Conservation (phyloP, 345 rosid genomes). For the Excoecaria agallocha region DNA sequence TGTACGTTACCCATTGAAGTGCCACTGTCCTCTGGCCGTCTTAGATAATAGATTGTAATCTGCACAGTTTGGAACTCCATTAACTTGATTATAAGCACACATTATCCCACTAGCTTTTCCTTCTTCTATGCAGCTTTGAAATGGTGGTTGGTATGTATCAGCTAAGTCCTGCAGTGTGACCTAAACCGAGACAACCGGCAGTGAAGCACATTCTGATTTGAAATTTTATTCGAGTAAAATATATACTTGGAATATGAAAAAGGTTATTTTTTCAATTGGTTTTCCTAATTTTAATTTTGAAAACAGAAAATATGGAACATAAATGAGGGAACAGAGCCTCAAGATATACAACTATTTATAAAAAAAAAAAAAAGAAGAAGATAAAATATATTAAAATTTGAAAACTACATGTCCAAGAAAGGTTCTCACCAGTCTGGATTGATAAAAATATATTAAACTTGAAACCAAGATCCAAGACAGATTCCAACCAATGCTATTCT, state of each 20-base stretch:
- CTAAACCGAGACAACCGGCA: constrained; percentile 4
- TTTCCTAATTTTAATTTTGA: too few species aligned
- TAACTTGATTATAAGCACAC: constrained; percentile 33
- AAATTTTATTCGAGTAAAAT: too few species aligned
- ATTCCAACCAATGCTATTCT: not conserved
- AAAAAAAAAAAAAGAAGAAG: too few species aligned
- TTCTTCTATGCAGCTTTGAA: constrained; percentile 28
- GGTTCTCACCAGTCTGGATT: too few species aligned
- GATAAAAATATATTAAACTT: too few species aligned
- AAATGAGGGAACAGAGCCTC: too few species aligned
- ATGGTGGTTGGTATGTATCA: constrained; percentile 32
- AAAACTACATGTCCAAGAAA: too few species aligned
- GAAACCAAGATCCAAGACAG: not conserved
- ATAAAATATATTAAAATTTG: not conserved
- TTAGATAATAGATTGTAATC: constrained; percentile 28
- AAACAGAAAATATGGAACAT: too few species aligned
- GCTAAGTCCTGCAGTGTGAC: constrained; percentile 31
- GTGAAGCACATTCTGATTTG: too few species aligned
- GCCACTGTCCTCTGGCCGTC: constrained; percentile 59
- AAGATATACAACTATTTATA: not conserved
- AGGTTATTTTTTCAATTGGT: too few species aligned
- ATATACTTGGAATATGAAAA: too few species aligned
- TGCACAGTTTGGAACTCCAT: constrained; percentile 37
- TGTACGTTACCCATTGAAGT: constrained; percentile 54
- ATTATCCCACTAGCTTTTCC: constrained; percentile 34